Evolutionary conservation across 345 rosid genomes (phyloP).

Genomic region (Gossypium arboreum): DNA sequence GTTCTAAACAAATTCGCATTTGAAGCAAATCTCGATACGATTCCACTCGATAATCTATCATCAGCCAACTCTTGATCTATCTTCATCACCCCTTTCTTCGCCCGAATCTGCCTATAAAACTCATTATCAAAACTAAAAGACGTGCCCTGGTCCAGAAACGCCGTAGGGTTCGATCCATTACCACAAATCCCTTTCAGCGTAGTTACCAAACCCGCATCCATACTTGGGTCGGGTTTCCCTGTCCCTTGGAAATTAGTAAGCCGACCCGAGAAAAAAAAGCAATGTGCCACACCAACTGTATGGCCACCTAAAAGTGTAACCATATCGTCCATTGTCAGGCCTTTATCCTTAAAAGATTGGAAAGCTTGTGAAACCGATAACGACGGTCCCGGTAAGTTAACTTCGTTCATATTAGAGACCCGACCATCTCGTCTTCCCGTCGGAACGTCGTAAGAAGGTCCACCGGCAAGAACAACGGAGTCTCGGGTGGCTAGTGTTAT

Average conservation of each 20-base stretch:
- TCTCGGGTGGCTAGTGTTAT: conserved; percentile 31
- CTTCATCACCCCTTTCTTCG: conserved; percentile 49
- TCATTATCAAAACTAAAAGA: conserved; percentile 46
- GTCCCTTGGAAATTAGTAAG: conserved; percentile 39
- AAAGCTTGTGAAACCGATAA: conserved; percentile 35
- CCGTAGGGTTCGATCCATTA: conserved; percentile 32
- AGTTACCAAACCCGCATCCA: conserved; percentile 45
- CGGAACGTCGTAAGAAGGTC: not conserved
- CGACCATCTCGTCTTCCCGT: conserved; percentile 26
- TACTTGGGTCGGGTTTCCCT: conserved; percentile 40
- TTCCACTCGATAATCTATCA: conserved; percentile 34
- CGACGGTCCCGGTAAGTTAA: conserved; percentile 59
- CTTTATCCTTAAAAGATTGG: conserved; percentile 36
- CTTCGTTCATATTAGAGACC: conserved; percentile 36
- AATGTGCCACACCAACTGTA: conserved; percentile 61
- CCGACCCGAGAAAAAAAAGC: conserved; percentile 52
- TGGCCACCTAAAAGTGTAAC: conserved; percentile 72
- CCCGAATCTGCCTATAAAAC: conserved; percentile 36
- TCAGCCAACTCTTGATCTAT: conserved; percentile 56
- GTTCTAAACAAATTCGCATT: conserved; percentile 28
- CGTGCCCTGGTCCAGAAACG: conserved; percentile 60
- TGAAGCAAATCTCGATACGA: conserved; percentile 42
- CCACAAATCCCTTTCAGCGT: conserved; percentile 41
- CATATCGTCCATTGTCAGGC: conserved; percentile 51
- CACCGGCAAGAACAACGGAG: not conserved